Evolutionary conservation across 2,329 filamentous ascomycete genomes (phyloP).

Genomic region (Cladobotryum mycophilum): DNA sequence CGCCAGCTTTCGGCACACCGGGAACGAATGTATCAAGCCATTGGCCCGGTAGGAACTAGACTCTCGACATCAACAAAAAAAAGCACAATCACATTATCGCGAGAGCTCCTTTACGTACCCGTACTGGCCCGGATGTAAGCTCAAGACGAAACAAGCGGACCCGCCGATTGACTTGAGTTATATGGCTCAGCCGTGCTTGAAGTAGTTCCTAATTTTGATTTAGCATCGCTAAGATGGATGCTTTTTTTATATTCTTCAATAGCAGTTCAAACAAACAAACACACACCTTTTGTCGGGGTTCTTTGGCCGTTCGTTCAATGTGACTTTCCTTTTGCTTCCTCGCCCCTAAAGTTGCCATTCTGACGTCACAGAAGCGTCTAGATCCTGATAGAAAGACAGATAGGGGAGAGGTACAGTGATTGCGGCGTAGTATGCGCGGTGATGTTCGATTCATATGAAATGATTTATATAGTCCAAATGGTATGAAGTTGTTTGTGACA

Average conservation of each 20-base stretch:
- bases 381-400: too few species aligned
- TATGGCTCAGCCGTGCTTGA: slow-evolving; percentile 51
- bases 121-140: slow-evolving; percentile 42
- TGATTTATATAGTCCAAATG: too few species aligned
- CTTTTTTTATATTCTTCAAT: too few species aligned
- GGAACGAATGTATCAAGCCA: slow-evolving; percentile 83
- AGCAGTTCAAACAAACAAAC: too few species aligned
- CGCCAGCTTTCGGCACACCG: slow-evolving; percentile 61
- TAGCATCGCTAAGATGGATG: too few species aligned
- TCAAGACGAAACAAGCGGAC: slow-evolving; percentile 63
- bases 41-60: slow-evolving; percentile 71
- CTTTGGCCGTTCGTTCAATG: slow-evolving; percentile 50
- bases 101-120: slow-evolving; percentile 31
- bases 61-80: background rate
- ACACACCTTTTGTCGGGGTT: slow-evolving; percentile 59
- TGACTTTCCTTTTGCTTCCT: slow-evolving; percentile 2
- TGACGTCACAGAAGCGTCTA: background rate
- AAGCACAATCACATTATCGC: background rate
- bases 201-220: slow-evolving; percentile 43
- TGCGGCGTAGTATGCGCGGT: too few species aligned
- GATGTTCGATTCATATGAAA: too few species aligned
- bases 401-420: too few species aligned
- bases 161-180: slow-evolving; percentile 59
- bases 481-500: too few species aligned
- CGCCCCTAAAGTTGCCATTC: background rate